Conservation (phyloP, 179 eudicot genomes). For the Silene vulgaris region DNA sequence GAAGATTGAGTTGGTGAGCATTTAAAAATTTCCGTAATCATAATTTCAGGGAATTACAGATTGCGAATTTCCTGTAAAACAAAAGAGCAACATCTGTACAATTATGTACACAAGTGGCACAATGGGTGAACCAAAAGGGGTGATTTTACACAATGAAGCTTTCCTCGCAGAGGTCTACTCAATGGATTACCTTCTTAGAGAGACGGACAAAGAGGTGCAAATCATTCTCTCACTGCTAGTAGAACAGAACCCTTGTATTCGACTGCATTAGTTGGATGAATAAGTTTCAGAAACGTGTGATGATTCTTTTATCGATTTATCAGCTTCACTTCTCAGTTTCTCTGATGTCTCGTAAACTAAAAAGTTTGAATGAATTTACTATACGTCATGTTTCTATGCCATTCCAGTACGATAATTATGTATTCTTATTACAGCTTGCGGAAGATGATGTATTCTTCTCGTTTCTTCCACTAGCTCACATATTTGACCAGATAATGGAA, state of each 20-base stretch:
- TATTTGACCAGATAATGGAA: constrained; percentile 83
- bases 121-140: constrained; percentile 94
- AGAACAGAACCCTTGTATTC: background rate
- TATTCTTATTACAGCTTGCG: constrained; percentile 37
- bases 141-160: constrained; percentile 63
- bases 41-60: constrained; percentile 56
- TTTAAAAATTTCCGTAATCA: background rate
- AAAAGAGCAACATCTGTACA: constrained; percentile 56
- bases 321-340: background rate
- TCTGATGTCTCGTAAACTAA: background rate
- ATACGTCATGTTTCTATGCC: no score
- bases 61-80: constrained; percentile 53
- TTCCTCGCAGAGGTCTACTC: constrained; percentile 62
- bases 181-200: constrained; percentile 49
- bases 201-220: constrained; percentile 64
- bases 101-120: constrained; percentile 98
- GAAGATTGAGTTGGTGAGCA: background rate
- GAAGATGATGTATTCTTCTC: constrained; percentile 79
- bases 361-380: no score
- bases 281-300: background rate
- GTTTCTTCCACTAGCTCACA: constrained; percentile 93
- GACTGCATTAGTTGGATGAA: constrained; percentile 7
- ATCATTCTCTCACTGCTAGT: constrained; percentile 4
- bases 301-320: background rate
- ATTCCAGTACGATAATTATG: background rate